Evolutionary conservation across 2,329 filamentous ascomycete genomes (phyloP).

Genomic region (Knufia fluminis): DNA sequence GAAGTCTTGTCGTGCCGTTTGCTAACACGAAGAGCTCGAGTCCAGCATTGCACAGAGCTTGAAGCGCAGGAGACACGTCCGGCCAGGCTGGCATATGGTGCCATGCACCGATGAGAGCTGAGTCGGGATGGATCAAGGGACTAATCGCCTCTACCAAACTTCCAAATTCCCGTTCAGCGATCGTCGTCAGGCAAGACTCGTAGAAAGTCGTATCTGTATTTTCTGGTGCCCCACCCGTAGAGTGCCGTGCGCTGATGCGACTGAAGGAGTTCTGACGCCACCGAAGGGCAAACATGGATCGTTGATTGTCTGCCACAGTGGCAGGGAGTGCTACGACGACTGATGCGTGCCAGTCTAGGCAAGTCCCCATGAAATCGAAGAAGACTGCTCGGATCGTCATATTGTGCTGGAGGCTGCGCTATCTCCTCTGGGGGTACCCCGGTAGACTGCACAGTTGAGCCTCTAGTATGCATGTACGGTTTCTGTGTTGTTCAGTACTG

Average conservation of each 20-base stretch:
- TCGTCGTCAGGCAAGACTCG: slow-evolving; percentile 28
- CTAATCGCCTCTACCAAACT: not conserved
- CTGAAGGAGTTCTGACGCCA: slow-evolving; percentile 46
- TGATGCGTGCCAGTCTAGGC: slow-evolving; percentile 45
- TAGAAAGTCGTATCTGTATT: slow-evolving; percentile 45
- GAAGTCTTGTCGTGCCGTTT: slow-evolving; percentile 47
- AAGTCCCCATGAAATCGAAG: slow-evolving; percentile 53
- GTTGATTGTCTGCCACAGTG: slow-evolving; percentile 25
- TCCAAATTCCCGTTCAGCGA: not conserved
- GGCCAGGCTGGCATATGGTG: slow-evolving; percentile 44
- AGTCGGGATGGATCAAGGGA: not conserved
- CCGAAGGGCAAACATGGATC: slow-evolving; percentile 38
- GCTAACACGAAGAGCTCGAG: slow-evolving; percentile 43
- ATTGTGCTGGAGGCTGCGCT: no score
- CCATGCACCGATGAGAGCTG: slow-evolving; percentile 34
- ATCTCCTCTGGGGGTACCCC: no score
- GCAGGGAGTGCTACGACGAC: slow-evolving; percentile 31
- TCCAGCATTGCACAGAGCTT: slow-evolving; percentile 29
- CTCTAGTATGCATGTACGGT: no score
- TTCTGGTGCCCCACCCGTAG: slow-evolving; percentile 31
- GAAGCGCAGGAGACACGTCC: slow-evolving; percentile 39
- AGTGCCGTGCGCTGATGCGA: slow-evolving; percentile 34
- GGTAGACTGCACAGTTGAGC: no score
- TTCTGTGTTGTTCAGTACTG: no score
- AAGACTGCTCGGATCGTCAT: slow-evolving; percentile 38